Base-by-base conservation (phyloP, 1,284 basidiomycete species). In the Coriolopsis trogii region DNA sequence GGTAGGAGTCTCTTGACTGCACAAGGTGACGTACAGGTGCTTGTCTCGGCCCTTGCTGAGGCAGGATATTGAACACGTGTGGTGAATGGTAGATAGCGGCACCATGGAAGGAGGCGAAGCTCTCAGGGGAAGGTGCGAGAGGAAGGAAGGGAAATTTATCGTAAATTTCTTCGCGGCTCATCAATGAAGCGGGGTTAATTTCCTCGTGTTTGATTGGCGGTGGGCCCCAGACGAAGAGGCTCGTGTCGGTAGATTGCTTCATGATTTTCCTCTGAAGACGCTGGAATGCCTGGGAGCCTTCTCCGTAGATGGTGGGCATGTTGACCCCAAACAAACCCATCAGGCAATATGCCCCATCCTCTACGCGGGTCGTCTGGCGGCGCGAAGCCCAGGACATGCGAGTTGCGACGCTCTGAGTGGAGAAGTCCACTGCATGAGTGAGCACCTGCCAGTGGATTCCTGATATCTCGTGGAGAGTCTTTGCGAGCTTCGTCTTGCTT, bases 221-320 rank as follows among this genome's bases (percentile, higher is more conserved):
- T 15, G 7, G 8, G 3, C 40, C 42, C 28, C 41, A 50, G 4
- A 42, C 41, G 29, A 50, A 50, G 6, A 50, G 25, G 8, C 29
- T 44, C 12, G 42, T 50, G 16, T 50, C 49, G 13, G 24, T 2
- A 1, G 28, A 24, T 23, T 40, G 37, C 25, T 40, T 38, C 49
- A 50, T 44, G n/a, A 50, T 38, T 18, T 50, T 28, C 8, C 30
- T 33, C 33, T 49, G 41, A 15, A 49, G 41, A 3, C 48, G 40
- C 12, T 34, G 15, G 49, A 50, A 50, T 6, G 49, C 49, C 28
- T 21, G 36, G 10, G 36, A 15, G 7, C 41, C 49, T 20, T 50
- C 49, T 1, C 49, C 49, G 28, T 50, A 50, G 12, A 44, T 44
- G 8, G 49, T 50, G 4, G 48, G 41, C 41, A 50, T 50, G 28